Conservation (phyloP, 495 filamentous ascomycete genomes). For the Penicillium paradoxum region DNA sequence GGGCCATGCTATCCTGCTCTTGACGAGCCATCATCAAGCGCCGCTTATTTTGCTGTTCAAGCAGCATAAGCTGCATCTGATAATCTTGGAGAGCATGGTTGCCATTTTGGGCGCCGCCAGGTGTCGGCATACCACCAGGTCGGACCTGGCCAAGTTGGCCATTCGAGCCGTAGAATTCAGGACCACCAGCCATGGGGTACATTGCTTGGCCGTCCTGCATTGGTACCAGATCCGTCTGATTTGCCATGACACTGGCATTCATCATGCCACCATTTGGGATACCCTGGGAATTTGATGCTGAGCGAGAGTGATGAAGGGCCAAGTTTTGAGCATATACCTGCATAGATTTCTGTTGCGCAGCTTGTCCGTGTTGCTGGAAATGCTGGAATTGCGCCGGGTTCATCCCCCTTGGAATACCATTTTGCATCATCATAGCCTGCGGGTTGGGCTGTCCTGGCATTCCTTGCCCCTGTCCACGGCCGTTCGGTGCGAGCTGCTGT, state of each 20-base stretch:
- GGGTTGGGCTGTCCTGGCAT: conserved; percentile 65
- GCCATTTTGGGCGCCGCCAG: conserved; percentile 54
- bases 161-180: conserved; percentile 63
- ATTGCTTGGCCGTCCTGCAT: conserved; percentile 59
- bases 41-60: conserved; percentile 99
- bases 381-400: conserved; percentile 72
- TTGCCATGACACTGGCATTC: conserved; percentile 52
- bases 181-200: conserved; percentile 40
- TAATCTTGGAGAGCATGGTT: conserved; percentile 97
- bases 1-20: conserved; percentile 78
- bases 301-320: conserved; percentile 66
- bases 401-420: conserved; percentile 71
- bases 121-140: conserved; percentile 48
- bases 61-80: conserved; percentile 98
- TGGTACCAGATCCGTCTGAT: conserved; percentile 77
- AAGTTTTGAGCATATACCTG: conserved; percentile 82
- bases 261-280: conserved; percentile 62
- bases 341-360: conserved; percentile 72
- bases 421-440: conserved; percentile 64
- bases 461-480: conserved; percentile 63
- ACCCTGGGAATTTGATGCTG: conserved; percentile 59
- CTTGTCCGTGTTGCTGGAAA: conserved; percentile 55
- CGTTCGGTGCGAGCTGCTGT: conserved; percentile 75
- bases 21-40: conserved; percentile 93
- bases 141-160: conserved; percentile 54